phyloP scores from a whole-genome alignment of 2,329 filamentous ascomycete genomes.

The Alternaria gaisen region DNA sequence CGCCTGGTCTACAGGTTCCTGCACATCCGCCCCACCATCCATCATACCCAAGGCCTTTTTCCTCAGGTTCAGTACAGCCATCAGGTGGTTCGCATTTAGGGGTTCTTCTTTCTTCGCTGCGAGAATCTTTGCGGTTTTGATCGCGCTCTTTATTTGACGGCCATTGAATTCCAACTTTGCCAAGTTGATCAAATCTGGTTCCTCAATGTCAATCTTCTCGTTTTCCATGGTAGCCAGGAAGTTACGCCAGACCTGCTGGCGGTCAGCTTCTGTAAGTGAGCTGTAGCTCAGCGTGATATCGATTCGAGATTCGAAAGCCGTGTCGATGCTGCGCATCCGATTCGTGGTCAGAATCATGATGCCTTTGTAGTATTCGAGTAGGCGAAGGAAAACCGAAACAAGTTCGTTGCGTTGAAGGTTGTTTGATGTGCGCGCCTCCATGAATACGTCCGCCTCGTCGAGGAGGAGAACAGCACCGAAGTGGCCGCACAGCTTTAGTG shows the following conservation, averaged over 20 bases:
- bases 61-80: conserved; percentile 13
- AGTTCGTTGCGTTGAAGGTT: conserved; percentile 34
- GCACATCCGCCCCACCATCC: not conserved
- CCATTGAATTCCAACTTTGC: conserved; percentile 14
- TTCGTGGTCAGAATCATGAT: conserved; percentile 58
- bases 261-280: conserved; percentile 51
- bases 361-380: conserved; percentile 55
- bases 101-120: conserved; percentile 20
- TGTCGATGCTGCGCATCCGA: conserved; percentile 51
- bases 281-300: conserved; percentile 12
- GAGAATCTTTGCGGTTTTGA: conserved; percentile 19
- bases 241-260: conserved; percentile 30
- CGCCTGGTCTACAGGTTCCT: not conserved
- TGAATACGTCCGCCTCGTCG: conserved; percentile 59
- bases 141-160: conserved; percentile 16
- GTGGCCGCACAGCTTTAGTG: conserved; percentile 12
- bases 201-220: conserved; percentile 2
- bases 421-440: conserved; percentile 56
- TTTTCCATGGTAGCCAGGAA: conserved; percentile 17
- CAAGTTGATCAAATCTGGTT: conserved; percentile 3
- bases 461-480: conserved; percentile 13
- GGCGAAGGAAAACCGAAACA: conserved; percentile 43
- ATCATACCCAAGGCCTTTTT: conserved; percentile 15
- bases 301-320: conserved; percentile 48
- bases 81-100: conserved; percentile 15